Percentiles rank a stretch among this genome's conserved stretches.
phyloP scores from a whole-genome alignment of 75 land plant genomes.

The Cryptomeria japonica region DNA sequence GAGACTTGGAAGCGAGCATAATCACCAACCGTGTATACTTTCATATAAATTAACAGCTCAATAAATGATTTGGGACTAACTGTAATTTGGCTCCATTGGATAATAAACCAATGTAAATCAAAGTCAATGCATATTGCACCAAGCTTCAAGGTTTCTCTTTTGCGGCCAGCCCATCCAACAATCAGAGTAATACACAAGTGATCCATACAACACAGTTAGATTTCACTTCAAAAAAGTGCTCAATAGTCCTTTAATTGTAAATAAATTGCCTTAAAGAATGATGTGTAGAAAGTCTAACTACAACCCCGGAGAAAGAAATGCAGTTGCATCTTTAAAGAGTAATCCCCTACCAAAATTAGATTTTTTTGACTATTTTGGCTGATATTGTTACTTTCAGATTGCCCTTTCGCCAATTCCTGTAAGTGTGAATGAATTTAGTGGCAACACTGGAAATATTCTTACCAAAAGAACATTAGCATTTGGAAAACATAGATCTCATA shows the following conservation, averaged over 20 bases:
- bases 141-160: background rate
- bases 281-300: background rate
- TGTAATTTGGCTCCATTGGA: too few relatives aligned
- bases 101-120: too few relatives aligned
- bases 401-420: background rate
- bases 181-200: background rate
- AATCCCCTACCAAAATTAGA: background rate
- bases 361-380: background rate
- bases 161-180: background rate
- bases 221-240: background rate
- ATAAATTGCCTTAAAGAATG: background rate
- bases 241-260: background rate
- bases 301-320: background rate
- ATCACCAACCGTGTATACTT: background rate
- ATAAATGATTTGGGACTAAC: too few relatives aligned
- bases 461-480: background rate
- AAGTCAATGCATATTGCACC: background rate
- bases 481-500: background rate
- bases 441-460: background rate
- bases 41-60: too few relatives aligned
- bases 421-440: background rate
- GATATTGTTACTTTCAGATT: background rate
- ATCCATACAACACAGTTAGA: background rate
- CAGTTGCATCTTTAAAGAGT: background rate
- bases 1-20: background rate